A percentile compares a stretch with the other conserved stretches of the same genome.
These are phyloP conservation scores for Geotrichum australiense DNA, from an alignment of 1,139 yeast species.

Conservation along the genomic window DNA sequence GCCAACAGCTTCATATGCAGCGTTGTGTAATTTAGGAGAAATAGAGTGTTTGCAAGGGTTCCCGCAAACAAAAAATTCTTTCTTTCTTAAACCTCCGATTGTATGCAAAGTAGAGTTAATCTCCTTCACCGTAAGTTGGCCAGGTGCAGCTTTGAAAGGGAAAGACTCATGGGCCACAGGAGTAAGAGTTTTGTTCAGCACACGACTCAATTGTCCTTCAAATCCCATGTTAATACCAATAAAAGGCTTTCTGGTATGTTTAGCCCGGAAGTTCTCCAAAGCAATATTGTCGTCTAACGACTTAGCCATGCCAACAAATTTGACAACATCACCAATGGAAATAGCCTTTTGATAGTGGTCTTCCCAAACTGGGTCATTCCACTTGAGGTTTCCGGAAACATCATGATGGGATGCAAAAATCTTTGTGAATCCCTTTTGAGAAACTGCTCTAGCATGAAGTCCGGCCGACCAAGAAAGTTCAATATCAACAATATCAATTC, in stretches of 20 bases:
- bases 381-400: conserved; percentile 51
- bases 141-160: conserved; percentile 69
- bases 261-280: conserved; percentile 60
- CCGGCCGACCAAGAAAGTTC: conserved; percentile 44
- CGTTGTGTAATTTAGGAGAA: conserved; percentile 78
- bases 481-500: conserved; percentile 45
- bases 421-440: conserved; percentile 53
- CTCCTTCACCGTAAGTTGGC: conserved; percentile 52
- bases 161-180: conserved; percentile 71
- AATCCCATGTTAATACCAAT: conserved; percentile 80
- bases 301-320: conserved; percentile 75
- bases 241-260: conserved; percentile 47
- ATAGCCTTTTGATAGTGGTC: conserved; percentile 61
- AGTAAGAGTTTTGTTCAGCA: conserved; percentile 65
- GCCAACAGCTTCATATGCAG: conserved; percentile 64
- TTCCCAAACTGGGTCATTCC: conserved; percentile 72
- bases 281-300: conserved; percentile 58
- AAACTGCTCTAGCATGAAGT: conserved; percentile 39
- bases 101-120: conserved; percentile 53
- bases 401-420: conserved; percentile 82
- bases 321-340: conserved; percentile 62
- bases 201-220: conserved; percentile 70
- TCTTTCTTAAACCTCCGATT: conserved; percentile 53
- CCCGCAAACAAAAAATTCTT: conserved; percentile 74
- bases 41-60: conserved; percentile 78